phyloP scores from a whole-genome alignment of 306 rosid genomes.

The Sechiopsis laciniata region DNA sequence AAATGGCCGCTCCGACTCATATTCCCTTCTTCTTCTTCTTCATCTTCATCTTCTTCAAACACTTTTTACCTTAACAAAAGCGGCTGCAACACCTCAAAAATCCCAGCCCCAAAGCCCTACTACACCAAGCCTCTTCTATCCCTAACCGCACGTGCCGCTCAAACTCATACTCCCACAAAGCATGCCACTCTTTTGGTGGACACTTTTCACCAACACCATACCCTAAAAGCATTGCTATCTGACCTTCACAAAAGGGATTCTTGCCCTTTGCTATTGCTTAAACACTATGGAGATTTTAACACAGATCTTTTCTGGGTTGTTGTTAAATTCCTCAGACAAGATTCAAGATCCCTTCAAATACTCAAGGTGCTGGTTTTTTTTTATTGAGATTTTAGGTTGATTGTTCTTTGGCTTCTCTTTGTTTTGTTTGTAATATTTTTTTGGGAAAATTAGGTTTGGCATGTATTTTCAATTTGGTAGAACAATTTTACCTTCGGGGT shows the following conservation, averaged over 20 bases:
- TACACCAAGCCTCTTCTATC: slow-evolving; percentile 14
- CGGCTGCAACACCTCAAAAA: background rate
- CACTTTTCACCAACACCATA: slow-evolving; percentile 40
- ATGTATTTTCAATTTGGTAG: too few relatives aligned
- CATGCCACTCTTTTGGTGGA: slow-evolving; percentile 49
- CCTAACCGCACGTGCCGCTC: slow-evolving; percentile 16
- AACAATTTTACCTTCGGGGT: too few relatives aligned
- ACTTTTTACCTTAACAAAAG: background rate
- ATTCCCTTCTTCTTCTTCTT: background rate
- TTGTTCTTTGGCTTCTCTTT: background rate
- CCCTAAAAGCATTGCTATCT: slow-evolving; percentile 36
- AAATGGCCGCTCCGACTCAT: background rate
- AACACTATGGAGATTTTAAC: slow-evolving; percentile 57
- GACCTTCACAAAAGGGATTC: slow-evolving; percentile 34
- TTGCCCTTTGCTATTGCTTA: slow-evolving; percentile 37
- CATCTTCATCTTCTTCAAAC: background rate
- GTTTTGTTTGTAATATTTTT: too few relatives aligned
- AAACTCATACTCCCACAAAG: slow-evolving; percentile 29
- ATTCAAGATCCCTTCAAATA: slow-evolving; percentile 45
- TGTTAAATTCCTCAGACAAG: slow-evolving; percentile 41
- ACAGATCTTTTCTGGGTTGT: slow-evolving; percentile 57
- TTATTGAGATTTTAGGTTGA: background rate
- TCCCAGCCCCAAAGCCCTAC: background rate
- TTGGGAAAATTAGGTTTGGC: too few relatives aligned
- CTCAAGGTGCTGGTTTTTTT: slow-evolving; percentile 37